Evolutionary conservation across 495 filamentous ascomycete genomes (phyloP), one percentile per base, ranked within the genome.

Genomic region (Hypoxylon trugodes): DNA sequence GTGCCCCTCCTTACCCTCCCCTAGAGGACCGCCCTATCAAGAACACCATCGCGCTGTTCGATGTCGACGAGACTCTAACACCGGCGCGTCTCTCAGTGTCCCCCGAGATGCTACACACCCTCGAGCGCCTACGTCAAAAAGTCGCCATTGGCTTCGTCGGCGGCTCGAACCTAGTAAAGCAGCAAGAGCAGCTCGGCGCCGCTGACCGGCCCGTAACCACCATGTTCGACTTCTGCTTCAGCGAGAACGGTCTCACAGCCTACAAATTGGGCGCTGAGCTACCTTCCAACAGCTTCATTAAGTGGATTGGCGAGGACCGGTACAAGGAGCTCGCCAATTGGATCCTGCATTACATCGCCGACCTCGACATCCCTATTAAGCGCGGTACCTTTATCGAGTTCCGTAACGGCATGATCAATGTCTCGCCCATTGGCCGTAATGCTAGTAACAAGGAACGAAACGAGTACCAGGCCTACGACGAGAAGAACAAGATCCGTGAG

Each of bases 351-450:
- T 96, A 96, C 74, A 86, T 98, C 61, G 90, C 93, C 61, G 91
- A 96, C 71, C 76, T 96, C 28, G 90, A 96, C 67, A 81, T 86
- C 78, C 95, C 94, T 33, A 77, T 92, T 76, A 98, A 96, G 87
- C 83, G 94, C 40, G 95, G 95, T 64, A 98, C 95, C 25, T 98
- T 98, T 73, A 78, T 98, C 58, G 95, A 98, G 81, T 98, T 96
- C 82, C 85, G 90, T 58, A 96, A 94, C 72, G 95, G 95, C 74
- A 98, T 98, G 95, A 85, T 98, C 75, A 98, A 98, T 66, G 80
- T 98, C 63, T 89, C 85, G 32, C 95, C 95, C 36, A 84, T 98
- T 67, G 95, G 95, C n/a, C 84, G 95, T 48, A 97, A 97, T 66
- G 95, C 95, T 15, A 90, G 82, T 61, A 71, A 78, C n/a, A 74